These are phyloP conservation scores for Metschnikowia drakensbergensis DNA, from an alignment of 805 yeast species.

Conservation along the genomic window DNA sequence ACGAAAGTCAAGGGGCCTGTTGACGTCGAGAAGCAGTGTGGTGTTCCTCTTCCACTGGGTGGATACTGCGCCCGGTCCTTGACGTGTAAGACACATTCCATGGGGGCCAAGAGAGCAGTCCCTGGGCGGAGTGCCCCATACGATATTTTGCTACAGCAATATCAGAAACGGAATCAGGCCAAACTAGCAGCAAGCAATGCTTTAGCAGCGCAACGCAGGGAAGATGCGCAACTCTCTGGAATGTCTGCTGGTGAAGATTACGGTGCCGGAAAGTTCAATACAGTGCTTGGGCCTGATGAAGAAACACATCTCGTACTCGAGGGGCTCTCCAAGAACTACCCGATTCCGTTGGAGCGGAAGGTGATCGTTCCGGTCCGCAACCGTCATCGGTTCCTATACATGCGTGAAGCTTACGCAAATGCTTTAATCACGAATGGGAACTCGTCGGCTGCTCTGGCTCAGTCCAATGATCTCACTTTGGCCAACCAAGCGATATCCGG, in stretches of 20 bases:
- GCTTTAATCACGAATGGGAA: constrained; percentile 66
- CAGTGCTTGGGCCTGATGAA: constrained; percentile 77
- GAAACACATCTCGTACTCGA: constrained; percentile 89
- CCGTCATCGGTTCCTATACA: constrained; percentile 71
- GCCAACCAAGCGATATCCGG: constrained; percentile 48
- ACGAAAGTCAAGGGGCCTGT: constrained; percentile 75
- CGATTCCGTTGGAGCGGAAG: constrained; percentile 79
- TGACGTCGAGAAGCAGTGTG: constrained; percentile 92
- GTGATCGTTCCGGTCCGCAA: constrained; percentile 66
- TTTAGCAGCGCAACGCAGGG: constrained; percentile 72
- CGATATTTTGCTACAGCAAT: constrained; percentile 80
- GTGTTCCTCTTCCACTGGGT: constrained; percentile 91
- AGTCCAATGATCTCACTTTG: constrained; percentile 34
- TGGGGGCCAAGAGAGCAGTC: constrained; percentile 97
- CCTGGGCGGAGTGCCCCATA: constrained; percentile 91
- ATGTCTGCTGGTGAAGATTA: constrained; percentile 17
- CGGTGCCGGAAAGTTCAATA: constrained; percentile 23
- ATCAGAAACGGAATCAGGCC: constrained; percentile 90
- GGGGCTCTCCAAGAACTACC: constrained; percentile 77
- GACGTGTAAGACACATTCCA: constrained; percentile 96
- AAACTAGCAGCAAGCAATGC: constrained; percentile 81
- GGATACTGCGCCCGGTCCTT: constrained; percentile 93
- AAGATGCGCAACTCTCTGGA: constrained; percentile 47
- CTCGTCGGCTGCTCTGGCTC: constrained; percentile 33
- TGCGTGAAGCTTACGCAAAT: constrained; percentile 92